phyloP scores from a whole-genome alignment of 441 rosid genomes.

The Pelargonium exstipulatum region DNA sequence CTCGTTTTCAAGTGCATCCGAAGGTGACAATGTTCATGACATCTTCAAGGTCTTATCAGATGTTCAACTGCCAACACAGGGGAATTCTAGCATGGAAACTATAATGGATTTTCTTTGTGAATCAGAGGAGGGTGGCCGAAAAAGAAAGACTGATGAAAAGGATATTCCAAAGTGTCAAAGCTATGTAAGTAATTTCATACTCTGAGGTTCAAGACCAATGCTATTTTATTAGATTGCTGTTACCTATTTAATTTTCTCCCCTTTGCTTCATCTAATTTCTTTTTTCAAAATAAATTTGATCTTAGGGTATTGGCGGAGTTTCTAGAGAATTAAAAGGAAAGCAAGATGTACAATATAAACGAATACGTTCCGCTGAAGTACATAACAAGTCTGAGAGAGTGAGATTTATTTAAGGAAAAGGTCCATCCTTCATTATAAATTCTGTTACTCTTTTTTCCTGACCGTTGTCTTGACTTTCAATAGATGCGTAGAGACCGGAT shows the following conservation, averaged over 20 bases:
- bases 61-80: not conserved
- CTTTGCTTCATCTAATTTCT: not conserved
- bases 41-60: constrained; percentile 1
- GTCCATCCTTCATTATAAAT: not conserved
- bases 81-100: constrained; percentile 3
- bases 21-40: constrained; percentile 5
- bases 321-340: not conserved
- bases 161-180: constrained; percentile 2
- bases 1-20: not conserved
- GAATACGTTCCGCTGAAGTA: not conserved
- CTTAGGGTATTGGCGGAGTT: not conserved
- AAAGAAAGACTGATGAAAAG: not conserved
- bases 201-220: not conserved
- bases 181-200: not conserved
- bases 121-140: not conserved
- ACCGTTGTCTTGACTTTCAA: not conserved
- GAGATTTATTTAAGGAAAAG: not conserved
- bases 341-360: not conserved
- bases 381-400: constrained; percentile 9
- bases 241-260: not conserved
- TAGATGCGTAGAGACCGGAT: constrained; percentile 24
- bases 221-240: not conserved
- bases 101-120: constrained; percentile 2
- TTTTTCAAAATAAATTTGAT: not conserved
- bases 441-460: not conserved